Evolutionary conservation across 2,329 filamentous ascomycete genomes (phyloP).

Genomic region (Xylariaceae sp.): DNA sequence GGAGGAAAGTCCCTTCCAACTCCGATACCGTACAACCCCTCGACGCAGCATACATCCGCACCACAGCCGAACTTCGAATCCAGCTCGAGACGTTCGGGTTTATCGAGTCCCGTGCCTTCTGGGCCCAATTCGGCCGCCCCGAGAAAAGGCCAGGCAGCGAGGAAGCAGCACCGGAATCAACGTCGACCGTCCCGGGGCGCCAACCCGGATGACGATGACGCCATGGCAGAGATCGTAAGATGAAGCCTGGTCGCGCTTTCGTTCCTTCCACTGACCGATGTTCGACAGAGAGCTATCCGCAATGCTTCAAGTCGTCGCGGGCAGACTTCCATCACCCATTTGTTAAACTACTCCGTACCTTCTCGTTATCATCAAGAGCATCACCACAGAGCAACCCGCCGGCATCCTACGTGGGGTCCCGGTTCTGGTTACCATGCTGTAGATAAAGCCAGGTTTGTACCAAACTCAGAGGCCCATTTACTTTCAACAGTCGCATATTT

Average conservation of each 20-base stretch:
- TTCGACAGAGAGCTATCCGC: constrained; percentile 41
- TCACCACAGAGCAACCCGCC: constrained; percentile 53
- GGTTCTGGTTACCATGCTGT: constrained; percentile 85
- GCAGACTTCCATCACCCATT: constrained; percentile 93
- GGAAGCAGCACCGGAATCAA: constrained; percentile 80
- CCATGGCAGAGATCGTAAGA: constrained; percentile 69
- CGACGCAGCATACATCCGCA: constrained; percentile 37
- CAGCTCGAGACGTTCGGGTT: constrained; percentile 40
- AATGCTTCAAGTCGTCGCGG: constrained; percentile 69
- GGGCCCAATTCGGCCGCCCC: constrained; percentile 40
- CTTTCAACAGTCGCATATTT: neutral
- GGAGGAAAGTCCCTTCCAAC: constrained; percentile 49
- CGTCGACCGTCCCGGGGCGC: constrained; percentile 51
- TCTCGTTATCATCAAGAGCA: constrained; percentile 57
- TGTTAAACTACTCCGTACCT: constrained; percentile 85
- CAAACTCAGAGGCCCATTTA: neutral
- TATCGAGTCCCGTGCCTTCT: constrained; percentile 32
- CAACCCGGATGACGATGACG: constrained; percentile 68
- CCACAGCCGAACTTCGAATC: constrained; percentile 44
- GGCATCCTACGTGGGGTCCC: constrained; percentile 74
- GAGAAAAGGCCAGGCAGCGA: constrained; percentile 69
- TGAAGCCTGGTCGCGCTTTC: neutral
- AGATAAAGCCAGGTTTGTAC: constrained; percentile 74
- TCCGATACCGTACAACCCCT: constrained; percentile 37
- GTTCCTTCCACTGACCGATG: constrained; percentile 4